These are phyloP conservation scores for Mycena chlorophos DNA, from an alignment of 768 basidiomycete genomes.

Conservation along the genomic window DNA sequence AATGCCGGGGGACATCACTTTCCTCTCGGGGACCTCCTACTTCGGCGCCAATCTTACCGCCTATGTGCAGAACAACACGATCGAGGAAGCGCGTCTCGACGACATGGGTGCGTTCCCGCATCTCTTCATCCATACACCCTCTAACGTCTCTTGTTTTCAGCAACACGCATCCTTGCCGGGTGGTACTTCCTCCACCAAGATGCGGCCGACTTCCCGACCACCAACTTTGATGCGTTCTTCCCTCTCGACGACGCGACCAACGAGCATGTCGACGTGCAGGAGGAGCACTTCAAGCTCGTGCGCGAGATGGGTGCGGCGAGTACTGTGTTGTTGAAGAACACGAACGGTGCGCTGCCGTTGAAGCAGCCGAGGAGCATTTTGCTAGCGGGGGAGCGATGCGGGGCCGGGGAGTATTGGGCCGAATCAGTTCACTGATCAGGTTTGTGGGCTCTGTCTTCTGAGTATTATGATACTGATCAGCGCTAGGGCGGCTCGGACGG, in stretches of 20 bases:
- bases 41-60: slow-evolving; percentile 69
- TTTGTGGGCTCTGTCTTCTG: slow-evolving; percentile 10
- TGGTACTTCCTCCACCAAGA: slow-evolving; percentile 75
- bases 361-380: slow-evolving; percentile 58
- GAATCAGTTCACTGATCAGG: slow-evolving; percentile 65
- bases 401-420: slow-evolving; percentile 68
- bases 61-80: slow-evolving; percentile 70
- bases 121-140: background rate
- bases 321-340: slow-evolving; percentile 77
- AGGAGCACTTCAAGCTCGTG: slow-evolving; percentile 65
- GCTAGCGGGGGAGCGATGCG: slow-evolving; percentile 62
- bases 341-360: slow-evolving; percentile 55
- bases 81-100: slow-evolving; percentile 62
- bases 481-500: slow-evolving; percentile 57
- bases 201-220: slow-evolving; percentile 54
- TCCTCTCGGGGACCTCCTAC: slow-evolving; percentile 45
- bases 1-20: slow-evolving; percentile 60
- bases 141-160: slow-evolving; percentile 37
- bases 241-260: slow-evolving; percentile 54
- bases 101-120: slow-evolving; percentile 62
- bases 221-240: slow-evolving; percentile 72
- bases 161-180: slow-evolving; percentile 69
- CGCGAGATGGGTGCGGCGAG: slow-evolving; percentile 73
- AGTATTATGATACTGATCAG: background rate
- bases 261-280: slow-evolving; percentile 66